Evolutionary conservation across 345 rosid genomes (phyloP), one percentile per base, ranked within the genome.

Genomic region (Salix viminalis): DNA sequence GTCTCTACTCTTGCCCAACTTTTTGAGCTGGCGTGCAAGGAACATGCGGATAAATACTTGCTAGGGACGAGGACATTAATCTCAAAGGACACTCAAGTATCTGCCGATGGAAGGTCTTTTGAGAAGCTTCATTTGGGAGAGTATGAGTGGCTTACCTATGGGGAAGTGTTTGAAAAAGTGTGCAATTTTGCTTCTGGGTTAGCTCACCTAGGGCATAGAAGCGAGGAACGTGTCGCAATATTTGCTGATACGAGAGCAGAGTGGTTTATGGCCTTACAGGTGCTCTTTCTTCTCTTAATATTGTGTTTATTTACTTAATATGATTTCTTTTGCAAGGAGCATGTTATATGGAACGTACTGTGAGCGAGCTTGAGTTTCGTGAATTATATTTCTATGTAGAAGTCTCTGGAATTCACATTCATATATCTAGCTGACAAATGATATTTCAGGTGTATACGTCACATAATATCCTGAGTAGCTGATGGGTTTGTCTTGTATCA

Each of bases 91-190:
- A 75, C 73, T 65, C 91, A 92, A 85, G 86, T 87, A 54, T 69
- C 77, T 61, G 75, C 80, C 4, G 94, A 91, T 58, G 99, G 98
- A 14, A 88, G 86, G 83, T 72, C 90, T 10, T 94, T 94, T 69
- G 98, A 96, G 91, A 96, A 94, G 81, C 90, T 94, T 79, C 98
- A 92, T 86, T 84, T 96, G 79, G 99, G 98, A 73, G 97, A 94
- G 21, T 96, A 96, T 62, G 86, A 92, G 75, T 96, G 98, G 98
- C 74, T 88, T 18, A 92, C 90, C 7, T 96, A 91, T 77, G 88
- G 82, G 24, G 76, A 81, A 50, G 90, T 88, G 13, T 91, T 94
- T 61, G 89, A 91, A 72, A 80, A 79, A 52, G 98, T 87, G 0
- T 88, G 89, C 76, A 79, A 79, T 78, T 94, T 94, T 74, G 94